Evolutionary conservation across 495 filamentous ascomycete species (phyloP).

Genomic region (Neurospora intermedia): DNA sequence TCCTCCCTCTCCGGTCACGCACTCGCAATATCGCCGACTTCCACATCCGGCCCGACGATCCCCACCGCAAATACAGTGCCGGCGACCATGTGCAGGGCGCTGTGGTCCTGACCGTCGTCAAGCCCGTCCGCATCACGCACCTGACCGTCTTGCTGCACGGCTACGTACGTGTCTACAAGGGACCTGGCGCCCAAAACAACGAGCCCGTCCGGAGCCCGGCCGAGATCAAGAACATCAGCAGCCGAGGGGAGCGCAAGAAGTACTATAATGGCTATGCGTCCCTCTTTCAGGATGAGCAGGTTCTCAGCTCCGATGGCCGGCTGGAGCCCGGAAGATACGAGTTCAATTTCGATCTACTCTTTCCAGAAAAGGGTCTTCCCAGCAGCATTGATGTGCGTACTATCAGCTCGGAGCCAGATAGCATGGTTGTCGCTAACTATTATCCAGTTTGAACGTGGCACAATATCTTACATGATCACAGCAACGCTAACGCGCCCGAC

Average conservation of each 20-base stretch:
- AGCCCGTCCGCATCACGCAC: constrained; percentile 81
- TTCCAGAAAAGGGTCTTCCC: constrained; percentile 68
- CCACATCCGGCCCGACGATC: constrained; percentile 71
- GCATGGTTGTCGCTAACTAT: constrained; percentile 12
- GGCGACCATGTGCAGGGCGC: constrained; percentile 55
- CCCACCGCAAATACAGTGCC: constrained; percentile 72
- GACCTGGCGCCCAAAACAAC: constrained; percentile 56
- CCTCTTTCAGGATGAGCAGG: constrained; percentile 82
- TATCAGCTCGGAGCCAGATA: neutral
- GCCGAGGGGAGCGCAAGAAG: constrained; percentile 54
- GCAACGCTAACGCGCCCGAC: constrained; percentile 85
- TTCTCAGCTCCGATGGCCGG: constrained; percentile 82
- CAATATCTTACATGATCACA: constrained; percentile 80
- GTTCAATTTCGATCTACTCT: constrained; percentile 81
- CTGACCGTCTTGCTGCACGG: constrained; percentile 80
- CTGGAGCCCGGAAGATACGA: constrained; percentile 79
- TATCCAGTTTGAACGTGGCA: constrained; percentile 83
- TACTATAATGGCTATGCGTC: constrained; percentile 73
- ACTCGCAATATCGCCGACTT: constrained; percentile 69
- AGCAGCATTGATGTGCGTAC: constrained; percentile 84
- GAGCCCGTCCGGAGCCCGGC: constrained; percentile 33
- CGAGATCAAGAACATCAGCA: constrained; percentile 25
- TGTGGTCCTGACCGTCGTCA: constrained; percentile 70
- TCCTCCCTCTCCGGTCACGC: constrained; percentile 47
- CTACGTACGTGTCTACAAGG: constrained; percentile 78